phyloP scores from a whole-genome alignment of 768 basidiomycete genomes.

The Tricholoma flavovirens region DNA sequence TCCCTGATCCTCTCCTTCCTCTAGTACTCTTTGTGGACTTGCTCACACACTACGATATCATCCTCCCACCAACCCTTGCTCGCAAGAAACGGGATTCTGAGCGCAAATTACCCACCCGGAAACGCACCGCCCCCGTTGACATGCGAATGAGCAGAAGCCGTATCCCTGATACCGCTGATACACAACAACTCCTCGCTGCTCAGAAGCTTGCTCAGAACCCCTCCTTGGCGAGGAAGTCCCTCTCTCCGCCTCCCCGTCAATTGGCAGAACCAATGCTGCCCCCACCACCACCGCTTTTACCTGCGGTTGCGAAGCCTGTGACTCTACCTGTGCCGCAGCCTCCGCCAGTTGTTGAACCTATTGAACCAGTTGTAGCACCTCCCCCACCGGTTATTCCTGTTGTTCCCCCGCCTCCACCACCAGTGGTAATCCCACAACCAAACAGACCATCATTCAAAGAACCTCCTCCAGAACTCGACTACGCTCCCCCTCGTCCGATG shows the following conservation, averaged over 20 bases:
- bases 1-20: background rate
- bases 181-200: slow-evolving; percentile 64
- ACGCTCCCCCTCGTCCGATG: slow-evolving; percentile 33
- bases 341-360: slow-evolving; percentile 14
- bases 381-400: slow-evolving; percentile 20
- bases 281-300: slow-evolving; percentile 9
- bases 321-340: slow-evolving; percentile 17
- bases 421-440: slow-evolving; percentile 23
- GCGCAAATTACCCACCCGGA: slow-evolving; percentile 75
- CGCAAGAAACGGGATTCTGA: slow-evolving; percentile 87
- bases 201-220: slow-evolving; percentile 60
- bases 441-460: slow-evolving; percentile 45
- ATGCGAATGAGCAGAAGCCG: slow-evolving; percentile 80
- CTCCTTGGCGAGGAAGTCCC: slow-evolving; percentile 32
- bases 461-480: slow-evolving; percentile 49
- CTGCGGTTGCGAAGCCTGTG: background rate
- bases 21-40: slow-evolving; percentile 83
- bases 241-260: slow-evolving; percentile 25
- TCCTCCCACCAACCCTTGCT: slow-evolving; percentile 77
- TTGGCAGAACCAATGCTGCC: slow-evolving; percentile 9
- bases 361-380: slow-evolving; percentile 18
- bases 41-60: slow-evolving; percentile 61
- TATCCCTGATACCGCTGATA: slow-evolving; percentile 66
- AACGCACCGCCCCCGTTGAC: slow-evolving; percentile 83
- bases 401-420: slow-evolving; percentile 21